Evolutionary conservation across 352 stramenopile genomes (phyloP).

Genomic region (Hyaloperonospora brassicae): DNA sequence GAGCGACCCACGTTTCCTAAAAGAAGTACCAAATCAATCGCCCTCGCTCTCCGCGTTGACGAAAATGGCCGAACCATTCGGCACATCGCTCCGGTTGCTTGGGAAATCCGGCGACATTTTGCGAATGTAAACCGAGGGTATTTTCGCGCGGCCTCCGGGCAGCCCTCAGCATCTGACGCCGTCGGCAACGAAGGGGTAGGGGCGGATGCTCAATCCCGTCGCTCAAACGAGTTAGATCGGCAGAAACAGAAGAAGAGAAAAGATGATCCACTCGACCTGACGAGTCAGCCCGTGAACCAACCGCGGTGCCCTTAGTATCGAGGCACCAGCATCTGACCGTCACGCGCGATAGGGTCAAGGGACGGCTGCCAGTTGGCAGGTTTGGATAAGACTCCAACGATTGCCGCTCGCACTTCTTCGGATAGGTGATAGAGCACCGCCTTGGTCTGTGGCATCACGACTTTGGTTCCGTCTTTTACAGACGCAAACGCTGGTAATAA

Average conservation of each 20-base stretch:
- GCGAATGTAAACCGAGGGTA: background rate
- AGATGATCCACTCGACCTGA: no score
- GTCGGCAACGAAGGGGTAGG: no score
- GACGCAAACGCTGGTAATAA: background rate
- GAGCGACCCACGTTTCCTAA: background rate
- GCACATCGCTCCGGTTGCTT: no score
- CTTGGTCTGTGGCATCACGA: background rate
- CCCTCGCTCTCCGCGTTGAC: background rate
- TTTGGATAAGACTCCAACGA: background rate
- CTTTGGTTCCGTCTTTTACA: no score
- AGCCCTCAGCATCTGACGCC: no score
- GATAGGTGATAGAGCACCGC: background rate
- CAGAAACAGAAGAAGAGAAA: no score
- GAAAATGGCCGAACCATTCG: no score
- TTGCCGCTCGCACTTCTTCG: background rate
- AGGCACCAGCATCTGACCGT: background rate
- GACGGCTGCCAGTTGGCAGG: background rate
- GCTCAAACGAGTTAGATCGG: no score
- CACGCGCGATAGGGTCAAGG: background rate
- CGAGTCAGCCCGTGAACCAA: no score
- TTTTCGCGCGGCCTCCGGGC: background rate
- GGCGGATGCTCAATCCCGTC: no score
- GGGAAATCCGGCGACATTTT: background rate
- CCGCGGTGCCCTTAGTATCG: background rate
- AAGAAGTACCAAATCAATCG: background rate